Evolutionary conservation across 306 rosid species (phyloP), one percentile per base, ranked within the genome.

Genomic region (Trifolium dubium): DNA sequence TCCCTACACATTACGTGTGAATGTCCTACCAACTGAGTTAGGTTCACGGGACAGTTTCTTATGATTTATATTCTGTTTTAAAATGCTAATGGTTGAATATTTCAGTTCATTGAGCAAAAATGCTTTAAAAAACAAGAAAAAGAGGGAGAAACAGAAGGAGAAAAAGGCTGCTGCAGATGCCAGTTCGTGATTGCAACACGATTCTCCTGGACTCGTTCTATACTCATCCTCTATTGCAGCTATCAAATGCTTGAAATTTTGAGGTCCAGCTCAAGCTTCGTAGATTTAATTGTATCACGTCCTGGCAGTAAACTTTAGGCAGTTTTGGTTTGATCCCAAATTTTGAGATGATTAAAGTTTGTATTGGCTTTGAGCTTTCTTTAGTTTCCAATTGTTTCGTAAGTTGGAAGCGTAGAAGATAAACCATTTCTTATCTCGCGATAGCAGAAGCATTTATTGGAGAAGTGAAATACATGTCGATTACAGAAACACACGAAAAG

Each of bases 61-160:
- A 13, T 80, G 67, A 31, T 56, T 64, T 67, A 67, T 29, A n/a
- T 64, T 65, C 14, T 64, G 51, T 68, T 56, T 35, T 46, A 47
- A 77, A 81, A 29, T 72, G 46, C 35, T 54, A 51, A 34, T 80
- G 35, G 29, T 77, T 77, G 60, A 72, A 71, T 71, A 50, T 76
- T 80, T 68, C 64, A 93, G 98, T 64, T 23, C 91, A 70, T 5
- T 78, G 85, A 91, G 98, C 87, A 93, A 93, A 88, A 91, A 84
- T 72, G 96, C 98, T 2, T 59, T 85, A 72, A 76, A 86, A 69
- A 93, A 91, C 90, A 93, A 93, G 96, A 93, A 91, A 83, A 93
- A 91, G 83, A 89, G 92, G 87, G 97, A 91, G 91, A 88, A 89
- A 80, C 98, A 90, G 67, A 90, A 61, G 82, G 98, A 93, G 85